phyloP scores from a whole-genome alignment of 306 rosid genomes.

The Quercus bicolor region DNA sequence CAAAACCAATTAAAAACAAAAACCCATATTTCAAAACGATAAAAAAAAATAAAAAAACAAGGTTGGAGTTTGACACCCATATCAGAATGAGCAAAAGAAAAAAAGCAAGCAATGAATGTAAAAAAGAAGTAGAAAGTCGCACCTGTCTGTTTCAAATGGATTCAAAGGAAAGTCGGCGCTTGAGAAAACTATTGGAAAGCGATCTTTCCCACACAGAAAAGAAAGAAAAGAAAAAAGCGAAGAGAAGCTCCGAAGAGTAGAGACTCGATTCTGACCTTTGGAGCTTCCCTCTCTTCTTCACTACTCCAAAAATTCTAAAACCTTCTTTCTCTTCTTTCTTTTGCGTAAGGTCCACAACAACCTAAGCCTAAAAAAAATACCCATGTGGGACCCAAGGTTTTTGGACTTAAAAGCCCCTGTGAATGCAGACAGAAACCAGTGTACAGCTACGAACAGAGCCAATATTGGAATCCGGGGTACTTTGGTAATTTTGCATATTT shows the following conservation, averaged over 20 bases:
- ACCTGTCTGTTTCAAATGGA: background rate
- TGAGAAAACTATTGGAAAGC: background rate
- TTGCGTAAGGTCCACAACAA: constrained; percentile 4
- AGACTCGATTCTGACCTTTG: background rate
- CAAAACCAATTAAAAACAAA: background rate
- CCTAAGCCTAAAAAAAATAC: background rate
- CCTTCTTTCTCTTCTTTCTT: background rate
- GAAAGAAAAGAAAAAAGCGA: background rate
- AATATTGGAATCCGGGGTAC: background rate
- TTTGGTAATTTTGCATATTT: background rate
- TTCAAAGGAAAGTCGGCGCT: background rate
- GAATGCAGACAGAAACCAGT: background rate
- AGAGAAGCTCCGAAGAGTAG: background rate
- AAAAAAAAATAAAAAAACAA: background rate
- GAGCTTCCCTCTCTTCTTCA: constrained; percentile 3
- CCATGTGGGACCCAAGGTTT: background rate
- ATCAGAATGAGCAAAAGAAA: background rate
- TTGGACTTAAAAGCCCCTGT: background rate
- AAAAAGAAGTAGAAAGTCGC: background rate
- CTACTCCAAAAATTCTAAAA: too few relatives aligned
- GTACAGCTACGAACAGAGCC: background rate
- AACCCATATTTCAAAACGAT: background rate
- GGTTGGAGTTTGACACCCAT: background rate
- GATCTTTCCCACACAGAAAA: background rate
- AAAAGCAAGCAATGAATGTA: background rate